Base-by-base conservation (phyloP, 352 stramenopile species). In the Phytophthora colocasiae region DNA sequence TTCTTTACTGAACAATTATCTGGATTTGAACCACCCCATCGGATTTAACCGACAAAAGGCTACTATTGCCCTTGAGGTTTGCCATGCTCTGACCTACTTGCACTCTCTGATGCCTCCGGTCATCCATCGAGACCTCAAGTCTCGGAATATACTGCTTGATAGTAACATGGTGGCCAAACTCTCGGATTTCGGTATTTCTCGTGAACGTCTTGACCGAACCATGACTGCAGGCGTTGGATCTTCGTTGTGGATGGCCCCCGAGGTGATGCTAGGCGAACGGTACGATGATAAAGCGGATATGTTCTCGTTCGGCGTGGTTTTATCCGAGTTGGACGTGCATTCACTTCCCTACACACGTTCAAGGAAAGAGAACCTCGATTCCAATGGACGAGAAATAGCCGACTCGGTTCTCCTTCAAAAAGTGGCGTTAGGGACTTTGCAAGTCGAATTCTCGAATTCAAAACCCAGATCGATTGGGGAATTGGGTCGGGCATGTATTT, bases 111-210 rank as follows among this genome's bases (percentile, higher is more conserved):
- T 31, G 36, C 61, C 46, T 2, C 41, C 53, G 2, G 38, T 69
- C 9, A 63, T 69, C 24, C 61, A 69, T 41, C 45, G 61, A 41
- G 61, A 69, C 17, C 61, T 64, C 36, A 69, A 69, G 38, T 64
- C 61, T 5, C 53, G 61, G 6, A 90, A 85, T 46, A 63, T 90
- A n/a, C 50, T 90, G 4, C 41, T 89, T 6, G 26, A 29, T 8
- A 47, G 17, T 7, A 58, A 78, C 19, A 79, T 73, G 50, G 44
- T 58, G 6, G 77, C 81, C 3, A 90, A 90, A 60, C 36, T 90
- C 11, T 73, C 60, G 4, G 81, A 87, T 46, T 90, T 90, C 72
- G 81, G 81, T 10, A 77, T 84, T 11, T 86, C 72, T 34, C 70
- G 81, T 3, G 53, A 71, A 9, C 40, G 59, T 4, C 54, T 63